Base-by-base conservation (phyloP, 306 rosid species). In the Vachellia pachyceras region DNA sequence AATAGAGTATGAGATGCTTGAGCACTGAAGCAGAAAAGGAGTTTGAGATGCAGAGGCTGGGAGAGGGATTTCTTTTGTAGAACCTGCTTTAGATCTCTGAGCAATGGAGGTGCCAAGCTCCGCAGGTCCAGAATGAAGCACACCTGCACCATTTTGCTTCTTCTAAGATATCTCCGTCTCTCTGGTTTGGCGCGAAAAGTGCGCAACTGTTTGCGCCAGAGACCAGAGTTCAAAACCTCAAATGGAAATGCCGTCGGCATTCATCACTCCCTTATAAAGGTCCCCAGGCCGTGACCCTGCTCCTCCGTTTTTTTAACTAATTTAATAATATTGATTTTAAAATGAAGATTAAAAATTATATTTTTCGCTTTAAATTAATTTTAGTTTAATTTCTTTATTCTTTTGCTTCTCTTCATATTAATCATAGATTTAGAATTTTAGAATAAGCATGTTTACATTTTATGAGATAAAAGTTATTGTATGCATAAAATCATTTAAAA, bases 81-180 rank as follows among this genome's bases (percentile, higher is more conserved):
- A 79, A 92, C 97, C 92, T 84, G 91, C 84, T 86, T 85, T 58
- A 90, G 2, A 76, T 88, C 85, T 61, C 64, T 69, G 60, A 92
- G 90, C 82, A 92, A 79, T 65, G 91, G 82, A 69, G 90, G 90
- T 18, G 90, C 84, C 73, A 91, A 84, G 90, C 90, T 88, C 68
- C 88, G 90, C 1, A 92, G 85, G 76, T 92, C 94, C 25, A 92
- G 87, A 71, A 92, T 84, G 80, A 92, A 92, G 77, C 94, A 92
- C 64, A 92, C 29, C 65, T 85, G 89, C 44, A 88, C 95, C 97
- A 92, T 92, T 76, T 84, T 73, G 73, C 63, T 63, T 68, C 85
- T 61, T 9, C 77, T 5, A 37, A 65, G 58, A 50, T 74, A 20
- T 55, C 70, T 14, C 15, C 15, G 35, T 25, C 73, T 79, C 86